phyloP scores from a whole-genome alignment of 164 flowering plant genomes.

The Chimonanthus praecox region DNA sequence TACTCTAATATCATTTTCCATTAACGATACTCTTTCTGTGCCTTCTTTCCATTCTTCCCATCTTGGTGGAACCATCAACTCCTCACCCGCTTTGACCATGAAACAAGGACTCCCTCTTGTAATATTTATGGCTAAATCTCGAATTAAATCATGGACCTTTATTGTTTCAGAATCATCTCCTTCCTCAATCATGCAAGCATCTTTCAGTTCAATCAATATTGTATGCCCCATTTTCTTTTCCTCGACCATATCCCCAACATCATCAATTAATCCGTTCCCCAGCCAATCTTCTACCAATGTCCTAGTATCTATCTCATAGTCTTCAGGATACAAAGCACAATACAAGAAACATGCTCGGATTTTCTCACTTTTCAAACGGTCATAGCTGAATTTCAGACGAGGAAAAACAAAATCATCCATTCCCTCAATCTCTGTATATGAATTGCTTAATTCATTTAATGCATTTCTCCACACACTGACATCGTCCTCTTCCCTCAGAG shows the following conservation, averaged over 20 bases:
- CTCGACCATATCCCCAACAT: conserved; percentile 4
- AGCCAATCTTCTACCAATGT: conserved; percentile 15
- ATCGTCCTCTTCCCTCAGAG: conserved; percentile 6
- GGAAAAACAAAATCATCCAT: conserved; percentile 10
- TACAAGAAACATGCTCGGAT: conserved; percentile 5
- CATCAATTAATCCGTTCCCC: conserved; percentile 21
- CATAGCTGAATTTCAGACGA: conserved; percentile 11
- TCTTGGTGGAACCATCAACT: conserved; percentile 1
- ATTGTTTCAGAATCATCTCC: neutral
- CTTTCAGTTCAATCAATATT: conserved; percentile 16
- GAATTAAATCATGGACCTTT: conserved; percentile 34
- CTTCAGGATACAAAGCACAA: conserved; percentile 14
- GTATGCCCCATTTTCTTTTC: conserved; percentile 17
- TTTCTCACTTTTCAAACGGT: neutral
- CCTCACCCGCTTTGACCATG: conserved; percentile 13
- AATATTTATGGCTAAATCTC: conserved; percentile 23
- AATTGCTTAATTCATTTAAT: conserved; percentile 3
- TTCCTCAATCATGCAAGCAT: conserved; percentile 17
- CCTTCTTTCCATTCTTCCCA: conserved; percentile 5
- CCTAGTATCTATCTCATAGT: neutral
- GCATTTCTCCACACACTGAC: conserved; percentile 11
- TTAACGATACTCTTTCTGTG: conserved; percentile 9
- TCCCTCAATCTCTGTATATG: neutral
- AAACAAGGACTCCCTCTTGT: conserved; percentile 6
- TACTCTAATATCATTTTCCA: conserved; percentile 8